Base-by-base conservation (phyloP, 1,139 yeast species). In the Scheffersomyces stambukii region DNA sequence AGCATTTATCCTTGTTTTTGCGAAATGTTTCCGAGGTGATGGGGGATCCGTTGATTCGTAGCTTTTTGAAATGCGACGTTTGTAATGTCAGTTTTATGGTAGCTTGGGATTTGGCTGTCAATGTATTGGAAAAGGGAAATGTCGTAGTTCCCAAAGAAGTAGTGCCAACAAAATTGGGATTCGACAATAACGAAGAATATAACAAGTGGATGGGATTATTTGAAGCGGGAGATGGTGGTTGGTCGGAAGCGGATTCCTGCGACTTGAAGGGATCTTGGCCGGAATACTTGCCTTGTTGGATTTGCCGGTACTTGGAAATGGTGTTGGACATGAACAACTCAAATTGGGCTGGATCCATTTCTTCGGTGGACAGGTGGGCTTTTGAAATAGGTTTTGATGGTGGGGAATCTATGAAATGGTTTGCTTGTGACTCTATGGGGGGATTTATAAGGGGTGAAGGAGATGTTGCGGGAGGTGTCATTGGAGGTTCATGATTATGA, bases 1-100 rank as follows among this genome's bases (percentile, higher is more conserved):
- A 45, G 24, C 52, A 44, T 6, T 28, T 22, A 11, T 40, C 43
- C 14, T 30, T 33, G 9, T 33, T 32, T 8, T 31, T 42, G 31
- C 27, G 30, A 29, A 43, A 52, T 5, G 56, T 43, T 13, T 47
- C 56, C 2, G 65, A 50, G 0, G 65, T 56, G 20, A 60, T 56
- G 2, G 70, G 70, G 4, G 58, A 45, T 1, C 70, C 70, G 35
- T 57, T 63, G 26, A 67, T 67, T 18, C 74, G 50, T 8, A 67
- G 48, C 34, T 67, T 67, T 38, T 67, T 67, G 44, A 58, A 65
- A 37, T 63, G 71, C 3, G 70, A 57, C 3, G 56, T 52, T 33
- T 57, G 64, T 13, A 55, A 46, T 1, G 63, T 53, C 48, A 47
- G 65, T 27, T 51, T 52, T 6, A 60, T 65, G 5, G 69, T 66